Evolutionary conservation across 257 asterid species (phyloP).

Genomic region (Solanum virginianum): DNA sequence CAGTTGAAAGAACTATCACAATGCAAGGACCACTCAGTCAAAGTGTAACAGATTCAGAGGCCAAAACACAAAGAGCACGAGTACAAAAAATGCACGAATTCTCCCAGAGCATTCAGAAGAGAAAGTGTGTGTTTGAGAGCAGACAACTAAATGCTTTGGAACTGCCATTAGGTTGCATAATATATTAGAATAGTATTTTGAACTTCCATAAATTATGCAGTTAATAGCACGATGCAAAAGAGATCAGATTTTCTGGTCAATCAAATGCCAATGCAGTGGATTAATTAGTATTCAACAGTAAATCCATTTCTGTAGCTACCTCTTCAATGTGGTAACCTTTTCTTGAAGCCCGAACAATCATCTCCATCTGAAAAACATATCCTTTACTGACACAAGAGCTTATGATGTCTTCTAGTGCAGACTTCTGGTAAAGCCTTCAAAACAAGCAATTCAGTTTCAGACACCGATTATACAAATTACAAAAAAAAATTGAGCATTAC

Average conservation of each 20-base stretch:
- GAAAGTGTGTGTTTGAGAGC: neutral
- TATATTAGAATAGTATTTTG: neutral
- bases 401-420: slow-evolving; percentile 87
- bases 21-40: neutral
- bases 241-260: neutral
- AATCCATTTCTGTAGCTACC: slow-evolving; percentile 26
- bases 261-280: neutral
- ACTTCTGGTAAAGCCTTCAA: slow-evolving; percentile 70
- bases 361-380: slow-evolving; percentile 99
- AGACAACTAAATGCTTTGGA: neutral
- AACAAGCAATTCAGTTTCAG: neutral
- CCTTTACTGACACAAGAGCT: slow-evolving; percentile 94
- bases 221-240: neutral
- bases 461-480: neutral
- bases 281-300: neutral
- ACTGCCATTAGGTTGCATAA: neutral
- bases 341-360: slow-evolving; percentile 93
- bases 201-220: neutral
- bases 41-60: neutral
- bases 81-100: neutral
- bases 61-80: neutral
- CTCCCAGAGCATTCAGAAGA: neutral
- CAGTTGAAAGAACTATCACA: neutral
- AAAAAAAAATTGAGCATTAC: neutral
- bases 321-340: slow-evolving; percentile 84